A percentile compares a stretch with the other conserved stretches of the same genome.
Evolutionary conservation across 2,329 filamentous ascomycete genomes (phyloP).

Genomic region (Sclerotiophoma versabilis): DNA sequence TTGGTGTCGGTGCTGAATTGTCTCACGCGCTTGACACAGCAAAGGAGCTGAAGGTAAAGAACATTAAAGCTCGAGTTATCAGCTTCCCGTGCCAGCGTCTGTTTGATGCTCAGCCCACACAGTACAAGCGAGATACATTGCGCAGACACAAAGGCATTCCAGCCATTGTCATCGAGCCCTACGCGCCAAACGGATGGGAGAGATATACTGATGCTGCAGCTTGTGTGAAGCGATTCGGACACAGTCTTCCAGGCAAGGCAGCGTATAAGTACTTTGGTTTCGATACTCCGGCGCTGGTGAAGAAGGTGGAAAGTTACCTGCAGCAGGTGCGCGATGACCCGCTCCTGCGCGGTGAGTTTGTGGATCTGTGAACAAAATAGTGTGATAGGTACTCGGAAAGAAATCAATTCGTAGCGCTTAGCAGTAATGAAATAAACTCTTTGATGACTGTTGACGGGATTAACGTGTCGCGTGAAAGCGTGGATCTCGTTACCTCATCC

Average conservation of each 20-base stretch:
- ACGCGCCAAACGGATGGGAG: slow-evolving; percentile 66
- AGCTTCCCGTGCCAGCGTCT: slow-evolving; percentile 60
- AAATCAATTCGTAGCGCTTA: not conserved
- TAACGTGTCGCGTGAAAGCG: not conserved
- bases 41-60: slow-evolving; percentile 48
- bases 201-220: slow-evolving; percentile 65
- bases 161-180: slow-evolving; percentile 67
- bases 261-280: slow-evolving; percentile 66
- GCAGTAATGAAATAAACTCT: not conserved
- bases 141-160: slow-evolving; percentile 52
- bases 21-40: slow-evolving; percentile 55
- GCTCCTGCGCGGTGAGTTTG: slow-evolving; percentile 42
- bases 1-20: slow-evolving; percentile 61
- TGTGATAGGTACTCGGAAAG: not conserved
- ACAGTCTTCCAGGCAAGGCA: slow-evolving; percentile 62
- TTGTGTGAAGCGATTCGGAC: slow-evolving; percentile 63
- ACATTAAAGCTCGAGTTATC: slow-evolving; percentile 56
- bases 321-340: slow-evolving; percentile 47
- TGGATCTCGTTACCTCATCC: too few relatives aligned
- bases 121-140: slow-evolving; percentile 58
- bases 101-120: slow-evolving; percentile 56
- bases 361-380: slow-evolving; percentile 32
- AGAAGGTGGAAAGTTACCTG: slow-evolving; percentile 49
- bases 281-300: slow-evolving; percentile 55
- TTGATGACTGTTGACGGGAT: not conserved